Percentiles rank a stretch among this genome's conserved stretches.
Conservation (phyloP, 1,284 basidiomycete species). For the Apiotrichum brassicae region DNA sequence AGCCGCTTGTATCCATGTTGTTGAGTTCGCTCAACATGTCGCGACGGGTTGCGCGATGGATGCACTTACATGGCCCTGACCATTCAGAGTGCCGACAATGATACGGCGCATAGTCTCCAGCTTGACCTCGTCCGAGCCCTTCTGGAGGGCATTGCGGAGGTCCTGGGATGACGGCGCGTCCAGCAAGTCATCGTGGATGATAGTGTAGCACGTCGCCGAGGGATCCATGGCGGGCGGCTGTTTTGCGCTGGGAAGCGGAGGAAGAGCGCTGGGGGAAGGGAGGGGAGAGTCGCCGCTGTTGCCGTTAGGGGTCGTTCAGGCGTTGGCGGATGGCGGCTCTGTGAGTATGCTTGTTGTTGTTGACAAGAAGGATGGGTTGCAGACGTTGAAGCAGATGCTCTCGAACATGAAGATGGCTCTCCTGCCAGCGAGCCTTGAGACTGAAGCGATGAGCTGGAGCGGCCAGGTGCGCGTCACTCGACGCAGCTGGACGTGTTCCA, state of each 20-base stretch:
- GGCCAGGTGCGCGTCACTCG: neutral
- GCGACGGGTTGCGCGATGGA: too few species aligned
- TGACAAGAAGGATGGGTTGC: neutral
- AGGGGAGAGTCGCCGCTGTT: too few species aligned
- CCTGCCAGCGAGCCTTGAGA: too few species aligned
- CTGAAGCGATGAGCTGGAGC: conserved; percentile 1
- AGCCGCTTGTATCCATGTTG: neutral
- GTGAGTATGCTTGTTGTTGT: neutral
- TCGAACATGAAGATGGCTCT: neutral
- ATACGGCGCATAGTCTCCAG: conserved; percentile 94
- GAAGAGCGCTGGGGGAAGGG: neutral
- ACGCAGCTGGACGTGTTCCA: too few species aligned
- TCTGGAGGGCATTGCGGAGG: conserved; percentile 79
- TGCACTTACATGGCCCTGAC: conserved; percentile 64
- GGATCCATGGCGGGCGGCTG: conserved; percentile 39
- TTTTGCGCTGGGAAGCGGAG: conserved; percentile 1
- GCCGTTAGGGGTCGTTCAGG: too few species aligned
- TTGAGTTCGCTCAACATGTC: neutral
- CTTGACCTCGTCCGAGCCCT: conserved; percentile 90
- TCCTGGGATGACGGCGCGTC: conserved; percentile 77
- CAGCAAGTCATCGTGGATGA: conserved; percentile 66
- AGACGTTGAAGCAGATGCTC: neutral
- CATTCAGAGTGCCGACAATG: conserved; percentile 92
- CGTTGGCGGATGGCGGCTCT: too few species aligned
- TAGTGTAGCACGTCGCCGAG: conserved; percentile 64